These are phyloP conservation scores for Inonotus hispidus DNA, from an alignment of 1,284 basidiomycete genomes.

Conservation along the genomic window DNA sequence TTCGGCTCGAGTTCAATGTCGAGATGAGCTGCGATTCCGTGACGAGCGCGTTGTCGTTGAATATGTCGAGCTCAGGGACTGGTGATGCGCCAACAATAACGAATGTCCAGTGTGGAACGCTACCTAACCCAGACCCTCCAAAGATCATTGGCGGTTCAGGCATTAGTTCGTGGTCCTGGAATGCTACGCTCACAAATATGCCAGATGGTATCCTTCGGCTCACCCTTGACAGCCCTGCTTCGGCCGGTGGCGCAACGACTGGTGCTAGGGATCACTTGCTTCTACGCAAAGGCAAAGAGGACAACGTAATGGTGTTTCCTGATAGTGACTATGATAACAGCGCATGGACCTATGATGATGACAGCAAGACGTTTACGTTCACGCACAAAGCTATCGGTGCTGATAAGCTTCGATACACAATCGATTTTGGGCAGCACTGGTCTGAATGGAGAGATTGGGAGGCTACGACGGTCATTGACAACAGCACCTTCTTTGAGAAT, in stretches of 20 bases:
- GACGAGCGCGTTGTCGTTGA: conserved; percentile 55
- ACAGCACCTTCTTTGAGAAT: conserved; percentile 42
- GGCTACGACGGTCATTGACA: conserved; percentile 59
- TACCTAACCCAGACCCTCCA: conserved; percentile 42
- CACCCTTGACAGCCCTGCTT: conserved; percentile 53
- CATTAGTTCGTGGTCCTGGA: conserved; percentile 65
- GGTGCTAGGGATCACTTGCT: conserved; percentile 67
- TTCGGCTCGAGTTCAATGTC: conserved; percentile 74
- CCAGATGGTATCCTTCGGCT: conserved; percentile 79
- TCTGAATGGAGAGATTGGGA: conserved; percentile 75
- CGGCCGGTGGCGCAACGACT: conserved; percentile 39
- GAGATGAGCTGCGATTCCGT: conserved; percentile 71
- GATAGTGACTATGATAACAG: conserved; percentile 67
- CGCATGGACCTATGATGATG: conserved; percentile 56
- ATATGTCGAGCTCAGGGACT: conserved; percentile 64
- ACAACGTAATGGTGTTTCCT: conserved; percentile 82
- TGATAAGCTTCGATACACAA: conserved; percentile 81
- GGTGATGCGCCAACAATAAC: conserved; percentile 48
- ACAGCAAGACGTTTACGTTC: conserved; percentile 57
- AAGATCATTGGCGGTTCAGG: conserved; percentile 50
- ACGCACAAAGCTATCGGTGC: conserved; percentile 80
- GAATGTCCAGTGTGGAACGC: conserved; percentile 42
- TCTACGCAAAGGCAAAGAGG: conserved; percentile 66
- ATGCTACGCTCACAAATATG: conserved; percentile 64
- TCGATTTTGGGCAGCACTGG: conserved; percentile 85